Conservation (phyloP, 1,139 yeast species). For the Yamadazyma sp. region DNA sequence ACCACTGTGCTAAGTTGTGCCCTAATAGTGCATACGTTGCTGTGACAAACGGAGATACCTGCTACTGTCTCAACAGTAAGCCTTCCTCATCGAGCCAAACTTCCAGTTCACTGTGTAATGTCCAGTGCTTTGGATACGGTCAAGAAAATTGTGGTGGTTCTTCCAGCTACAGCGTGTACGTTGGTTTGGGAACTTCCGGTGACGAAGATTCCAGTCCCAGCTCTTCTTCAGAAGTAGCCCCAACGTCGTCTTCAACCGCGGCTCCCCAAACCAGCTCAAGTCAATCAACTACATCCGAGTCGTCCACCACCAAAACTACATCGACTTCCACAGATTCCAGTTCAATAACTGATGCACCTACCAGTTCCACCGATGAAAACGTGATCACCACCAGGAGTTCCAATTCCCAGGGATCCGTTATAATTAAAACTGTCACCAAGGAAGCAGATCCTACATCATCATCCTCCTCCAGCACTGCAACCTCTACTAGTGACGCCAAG, state of each 20-base stretch:
- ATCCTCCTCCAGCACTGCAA: no score
- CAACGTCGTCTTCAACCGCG: conserved; percentile 22
- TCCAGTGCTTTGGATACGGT: conserved; percentile 53
- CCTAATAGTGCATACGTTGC: conserved; percentile 58
- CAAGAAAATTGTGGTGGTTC: conserved; percentile 58
- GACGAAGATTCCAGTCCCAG: conserved; percentile 9
- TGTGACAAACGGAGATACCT: conserved; percentile 51
- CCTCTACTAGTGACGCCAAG: conserved; percentile 13
- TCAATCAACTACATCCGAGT: conserved; percentile 13
- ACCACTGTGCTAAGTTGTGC: conserved; percentile 50
- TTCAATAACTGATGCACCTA: conserved; percentile 8
- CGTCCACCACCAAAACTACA: conserved; percentile 26
- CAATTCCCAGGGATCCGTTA: conserved; percentile 16
- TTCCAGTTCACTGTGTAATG: conserved; percentile 36
- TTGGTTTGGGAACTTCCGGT: conserved; percentile 22
- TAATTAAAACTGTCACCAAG: conserved; percentile 22
- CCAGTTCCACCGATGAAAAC: conserved; percentile 6
- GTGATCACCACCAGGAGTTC: conserved; percentile 16
- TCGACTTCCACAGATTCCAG: conserved; percentile 8
- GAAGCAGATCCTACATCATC: conserved; percentile 12
- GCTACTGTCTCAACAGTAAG: conserved; percentile 61
- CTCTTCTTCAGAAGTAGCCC: conserved; percentile 23
- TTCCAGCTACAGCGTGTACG: conserved; percentile 41
- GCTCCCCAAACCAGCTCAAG: conserved; percentile 11
- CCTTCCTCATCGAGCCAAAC: conserved; percentile 42